These are phyloP conservation scores for Trichaptum fuscoviolaceum DNA, from an alignment of 768 basidiomycete species.

Conservation along the genomic window DNA sequence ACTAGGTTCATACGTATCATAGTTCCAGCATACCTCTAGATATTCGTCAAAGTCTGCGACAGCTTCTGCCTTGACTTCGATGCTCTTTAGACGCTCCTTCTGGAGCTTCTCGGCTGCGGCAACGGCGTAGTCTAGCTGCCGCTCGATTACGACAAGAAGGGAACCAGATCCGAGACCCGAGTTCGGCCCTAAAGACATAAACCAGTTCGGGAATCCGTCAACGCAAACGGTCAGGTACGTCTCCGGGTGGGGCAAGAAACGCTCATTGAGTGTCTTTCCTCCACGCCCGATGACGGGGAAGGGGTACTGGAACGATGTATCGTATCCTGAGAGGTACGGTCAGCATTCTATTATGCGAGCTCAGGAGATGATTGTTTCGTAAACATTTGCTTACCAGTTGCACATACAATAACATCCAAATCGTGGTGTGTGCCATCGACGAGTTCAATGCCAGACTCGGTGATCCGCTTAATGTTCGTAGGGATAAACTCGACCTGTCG, in stretches of 20 bases:
- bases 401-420: slow-evolving; percentile 57
- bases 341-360: not conserved
- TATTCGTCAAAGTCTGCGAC: slow-evolving; percentile 59
- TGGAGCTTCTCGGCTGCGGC: slow-evolving; percentile 54
- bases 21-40: slow-evolving; percentile 37
- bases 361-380: not conserved
- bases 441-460: slow-evolving; percentile 50
- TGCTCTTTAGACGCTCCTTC: slow-evolving; percentile 55
- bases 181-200: slow-evolving; percentile 53
- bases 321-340: slow-evolving; percentile 37
- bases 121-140: slow-evolving; percentile 53
- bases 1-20: not conserved
- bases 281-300: slow-evolving; percentile 51
- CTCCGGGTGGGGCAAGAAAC: slow-evolving; percentile 47
- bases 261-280: slow-evolving; percentile 47
- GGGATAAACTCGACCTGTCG: slow-evolving; percentile 48
- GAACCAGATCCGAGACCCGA: slow-evolving; percentile 50
- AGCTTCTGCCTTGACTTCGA: slow-evolving; percentile 54
- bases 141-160: slow-evolving; percentile 49
- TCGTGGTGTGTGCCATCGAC: slow-evolving; percentile 48
- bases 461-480: slow-evolving; percentile 44
- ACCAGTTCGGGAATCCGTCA: slow-evolving; percentile 69
- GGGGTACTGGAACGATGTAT: slow-evolving; percentile 41
- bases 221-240: slow-evolving; percentile 56
- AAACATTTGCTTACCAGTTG: slow-evolving; percentile 39